A percentile compares a stretch with the other conserved stretches of the same genome.
phyloP scores from a whole-genome alignment of 129 eudicot species.

The Helianthus tuberosus region DNA sequence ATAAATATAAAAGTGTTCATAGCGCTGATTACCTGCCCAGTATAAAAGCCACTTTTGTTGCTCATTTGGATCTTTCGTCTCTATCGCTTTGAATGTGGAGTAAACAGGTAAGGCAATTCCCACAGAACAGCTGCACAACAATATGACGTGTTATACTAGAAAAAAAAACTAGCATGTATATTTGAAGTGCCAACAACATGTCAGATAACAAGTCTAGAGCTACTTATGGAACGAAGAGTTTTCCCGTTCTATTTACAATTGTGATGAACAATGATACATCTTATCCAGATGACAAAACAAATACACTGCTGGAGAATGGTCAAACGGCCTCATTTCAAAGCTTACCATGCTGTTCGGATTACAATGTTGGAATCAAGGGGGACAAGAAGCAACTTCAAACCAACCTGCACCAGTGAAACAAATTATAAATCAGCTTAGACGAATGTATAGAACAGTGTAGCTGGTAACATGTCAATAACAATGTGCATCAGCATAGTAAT shows the following conservation, averaged over 20 bases:
- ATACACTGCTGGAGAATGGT: slow-evolving; percentile 10
- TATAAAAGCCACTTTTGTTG: slow-evolving; percentile 87
- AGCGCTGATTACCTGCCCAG: slow-evolving; percentile 86
- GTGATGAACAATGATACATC: background rate
- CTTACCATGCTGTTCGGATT: slow-evolving; percentile 87
- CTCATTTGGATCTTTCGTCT: slow-evolving; percentile 62
- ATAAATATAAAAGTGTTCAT: background rate
- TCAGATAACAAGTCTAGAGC: background rate
- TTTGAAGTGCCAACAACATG: slow-evolving; percentile 10
- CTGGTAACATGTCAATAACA: background rate
- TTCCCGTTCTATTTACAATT: background rate
- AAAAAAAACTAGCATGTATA: background rate
- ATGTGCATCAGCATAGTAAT: background rate
- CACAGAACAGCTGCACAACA: slow-evolving; percentile 69
- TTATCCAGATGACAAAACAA: slow-evolving; percentile 3
- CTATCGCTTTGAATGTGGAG: slow-evolving; percentile 87
- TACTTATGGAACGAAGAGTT: background rate
- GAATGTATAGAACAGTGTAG: background rate
- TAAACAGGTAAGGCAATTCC: slow-evolving; percentile 85
- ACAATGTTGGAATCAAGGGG: slow-evolving; percentile 85
- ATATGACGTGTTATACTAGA: slow-evolving; percentile 16
- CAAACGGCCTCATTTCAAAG: background rate
- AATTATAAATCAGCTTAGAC: slow-evolving; percentile 14
- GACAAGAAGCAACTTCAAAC: slow-evolving; percentile 73
- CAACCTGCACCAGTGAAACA: slow-evolving; percentile 57